These are phyloP conservation scores for Aspergillus puulaauensis DNA, from an alignment of 2,329 filamentous ascomycete species.

Conservation along the genomic window DNA sequence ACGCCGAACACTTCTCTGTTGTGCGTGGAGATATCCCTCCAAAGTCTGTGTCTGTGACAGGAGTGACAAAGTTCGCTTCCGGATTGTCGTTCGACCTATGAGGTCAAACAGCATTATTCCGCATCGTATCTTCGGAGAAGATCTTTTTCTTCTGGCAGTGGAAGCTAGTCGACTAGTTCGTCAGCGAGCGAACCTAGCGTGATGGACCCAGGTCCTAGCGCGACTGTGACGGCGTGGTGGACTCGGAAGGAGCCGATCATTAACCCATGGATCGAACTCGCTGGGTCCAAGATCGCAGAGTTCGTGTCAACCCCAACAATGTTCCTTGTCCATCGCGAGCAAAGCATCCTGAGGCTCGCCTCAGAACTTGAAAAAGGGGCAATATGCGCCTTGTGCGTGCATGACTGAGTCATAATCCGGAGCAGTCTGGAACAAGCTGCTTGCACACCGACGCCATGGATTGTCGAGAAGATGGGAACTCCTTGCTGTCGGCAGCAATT, in stretches of 20 bases:
- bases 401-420: background rate
- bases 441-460: no score
- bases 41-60: background rate
- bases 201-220: constrained; percentile 4
- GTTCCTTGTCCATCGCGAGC: background rate
- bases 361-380: background rate
- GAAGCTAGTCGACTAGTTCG: background rate
- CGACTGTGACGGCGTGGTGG: background rate
- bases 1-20: background rate
- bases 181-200: constrained; percentile 4
- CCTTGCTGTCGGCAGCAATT: background rate
- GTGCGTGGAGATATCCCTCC: background rate
- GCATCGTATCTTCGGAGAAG: no score
- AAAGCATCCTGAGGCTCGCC: background rate
- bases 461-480: background rate
- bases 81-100: background rate
- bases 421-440: no score
- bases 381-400: background rate
- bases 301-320: background rate
- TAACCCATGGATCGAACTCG: constrained; percentile 4
- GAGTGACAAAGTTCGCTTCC: background rate
- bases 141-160: background rate
- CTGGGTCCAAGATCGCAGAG: background rate
- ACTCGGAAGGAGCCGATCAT: constrained; percentile 12
- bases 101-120: background rate